Evolutionary conservation across 176 grass and related monocot genomes (phyloP), one percentile per base, ranked within the genome.

Genomic region (Triticum timopheevii): DNA sequence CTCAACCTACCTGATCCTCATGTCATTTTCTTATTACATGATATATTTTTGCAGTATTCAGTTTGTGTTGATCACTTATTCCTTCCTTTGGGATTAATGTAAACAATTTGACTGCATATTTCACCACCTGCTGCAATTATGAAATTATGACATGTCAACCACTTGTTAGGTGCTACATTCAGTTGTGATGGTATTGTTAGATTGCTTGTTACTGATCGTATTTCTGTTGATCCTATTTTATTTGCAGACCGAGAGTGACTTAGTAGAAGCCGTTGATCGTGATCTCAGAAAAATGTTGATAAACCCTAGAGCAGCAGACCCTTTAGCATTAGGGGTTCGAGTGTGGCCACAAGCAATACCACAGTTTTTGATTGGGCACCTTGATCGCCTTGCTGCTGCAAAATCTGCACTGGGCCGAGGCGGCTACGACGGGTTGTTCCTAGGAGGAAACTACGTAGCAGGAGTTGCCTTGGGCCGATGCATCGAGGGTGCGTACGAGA

Each of bases 281-380:
- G 94, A 96, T 13, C 91, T 96, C 23, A 91, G 94, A 68, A 94
- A 94, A 86, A 99, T 99, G 85, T 73, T 99, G 77, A 93, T 99
- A 84, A 94, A 89, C 44, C 82, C 88, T 81, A 91, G 63, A 68
- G 97, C 97, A 22, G 75, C 73, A 44, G 94, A 90, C 12, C 97
- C 97, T 8, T 66, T 91, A 31, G 92, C 85, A 65, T 83, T 96
- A 12, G 89, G 97, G 4, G 94, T 96, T 22, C 87, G 97, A 70
- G 91, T 95, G 19, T 99, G 97, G 97, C 92, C 92, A 61, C 94
- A 62, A 65, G 97, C 97, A 44, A 99, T 99, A 88, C 97, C 97
- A 16, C 97, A 99, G 80, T 99, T 96, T 81, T 80, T 90, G 61
- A 77, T 96, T 13, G 94, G 97, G 8, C 97, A 99, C 86, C 90